A percentile compares a stretch with the other conserved stretches of the same genome.
These are phyloP conservation scores for Aureobasidium sp. DNA, from an alignment of 2,329 filamentous ascomycete species.

Conservation along the genomic window DNA sequence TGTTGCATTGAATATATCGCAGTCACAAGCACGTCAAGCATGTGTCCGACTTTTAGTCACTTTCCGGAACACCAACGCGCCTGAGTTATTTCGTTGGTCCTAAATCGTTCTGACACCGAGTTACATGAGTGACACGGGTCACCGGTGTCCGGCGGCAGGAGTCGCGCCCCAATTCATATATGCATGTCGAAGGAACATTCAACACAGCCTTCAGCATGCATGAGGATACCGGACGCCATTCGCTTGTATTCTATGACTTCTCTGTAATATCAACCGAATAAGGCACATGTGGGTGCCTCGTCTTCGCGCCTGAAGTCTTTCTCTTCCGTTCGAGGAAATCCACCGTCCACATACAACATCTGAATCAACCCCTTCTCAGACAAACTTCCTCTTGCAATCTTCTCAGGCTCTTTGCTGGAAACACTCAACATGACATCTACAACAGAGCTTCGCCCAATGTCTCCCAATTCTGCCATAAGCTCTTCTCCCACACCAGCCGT, in stretches of 20 bases:
- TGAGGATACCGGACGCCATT: neutral
- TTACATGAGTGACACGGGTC: neutral
- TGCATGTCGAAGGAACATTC: neutral
- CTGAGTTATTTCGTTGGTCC: neutral
- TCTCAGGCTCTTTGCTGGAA: too few species aligned
- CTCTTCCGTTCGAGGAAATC: neutral
- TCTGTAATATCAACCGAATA: neutral
- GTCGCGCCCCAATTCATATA: neutral
- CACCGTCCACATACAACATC: neutral
- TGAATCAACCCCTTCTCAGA: neutral
- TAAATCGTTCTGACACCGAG: neutral
- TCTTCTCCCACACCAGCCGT: neutral
- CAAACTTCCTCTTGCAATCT: too few species aligned
- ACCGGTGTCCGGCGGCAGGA: neutral
- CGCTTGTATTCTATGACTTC: neutral
- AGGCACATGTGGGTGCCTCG: neutral
- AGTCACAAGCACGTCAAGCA: neutral
- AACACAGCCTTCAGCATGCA: neutral
- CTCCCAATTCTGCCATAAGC: neutral
- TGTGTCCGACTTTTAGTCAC: neutral
- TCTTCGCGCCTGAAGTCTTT: neutral
- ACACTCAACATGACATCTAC: neutral
- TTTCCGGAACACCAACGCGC: neutral
- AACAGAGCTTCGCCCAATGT: slow-evolving; percentile 3
- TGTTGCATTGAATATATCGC: neutral